Evolutionary conservation across 1,284 basidiomycete species (phyloP).

Genomic region (Trichosporon inkin): DNA sequence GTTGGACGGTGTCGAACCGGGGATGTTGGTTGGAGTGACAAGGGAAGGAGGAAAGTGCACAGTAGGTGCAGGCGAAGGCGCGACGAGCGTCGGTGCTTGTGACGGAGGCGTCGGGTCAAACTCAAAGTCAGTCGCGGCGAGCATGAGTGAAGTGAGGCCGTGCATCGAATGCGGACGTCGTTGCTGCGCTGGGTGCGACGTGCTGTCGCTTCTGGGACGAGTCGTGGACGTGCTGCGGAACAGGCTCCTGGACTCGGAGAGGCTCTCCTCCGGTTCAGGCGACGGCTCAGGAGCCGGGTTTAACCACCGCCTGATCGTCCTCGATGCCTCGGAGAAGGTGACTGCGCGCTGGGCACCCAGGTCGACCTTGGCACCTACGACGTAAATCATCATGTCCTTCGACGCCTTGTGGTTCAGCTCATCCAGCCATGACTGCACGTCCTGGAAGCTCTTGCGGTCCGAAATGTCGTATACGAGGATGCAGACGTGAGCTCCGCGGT

Average conservation of each 20-base stretch:
- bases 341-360: conserved; percentile 33
- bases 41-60: conserved; percentile 20
- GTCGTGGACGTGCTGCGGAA: conserved; percentile 34
- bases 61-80: conserved; percentile 15
- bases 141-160: conserved; percentile 28
- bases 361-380: conserved; percentile 48
- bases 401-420: conserved; percentile 50
- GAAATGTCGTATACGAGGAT: conserved; percentile 53
- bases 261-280: background rate
- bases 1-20: background rate
- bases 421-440: conserved; percentile 89
- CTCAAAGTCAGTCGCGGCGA: conserved; percentile 16
- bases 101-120: conserved; percentile 12
- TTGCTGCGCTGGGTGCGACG: conserved; percentile 3
- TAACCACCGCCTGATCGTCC: conserved; percentile 37
- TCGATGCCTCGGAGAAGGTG: conserved; percentile 38
- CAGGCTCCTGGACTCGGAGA: conserved; percentile 19
- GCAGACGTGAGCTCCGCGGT: conserved; percentile 55
- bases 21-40: background rate
- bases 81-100: conserved; percentile 12
- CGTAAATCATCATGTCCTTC: conserved; percentile 47
- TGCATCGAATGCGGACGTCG: conserved; percentile 28
- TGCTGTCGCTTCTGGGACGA: conserved; percentile 14
- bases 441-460: conserved; percentile 79
- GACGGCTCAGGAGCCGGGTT: conserved; percentile 24